Evolutionary conservation across 805 yeast species (phyloP), one percentile per base, ranked within the genome.

Genomic region (Nematodospora valgi): DNA sequence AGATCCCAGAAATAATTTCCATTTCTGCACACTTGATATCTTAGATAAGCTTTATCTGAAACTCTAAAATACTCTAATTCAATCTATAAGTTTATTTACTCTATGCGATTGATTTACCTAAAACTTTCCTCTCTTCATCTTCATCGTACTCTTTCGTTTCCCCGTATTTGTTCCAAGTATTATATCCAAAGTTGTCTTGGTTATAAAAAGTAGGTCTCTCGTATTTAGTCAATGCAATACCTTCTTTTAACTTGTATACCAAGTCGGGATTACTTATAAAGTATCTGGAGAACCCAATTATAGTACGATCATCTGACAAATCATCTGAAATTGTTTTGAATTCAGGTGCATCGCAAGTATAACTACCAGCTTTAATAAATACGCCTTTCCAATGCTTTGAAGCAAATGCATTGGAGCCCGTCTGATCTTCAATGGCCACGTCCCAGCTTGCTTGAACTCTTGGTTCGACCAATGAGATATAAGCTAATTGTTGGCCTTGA

Each of bases 211-310:
- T 49, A 5, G 37, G 24, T 51, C 79, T 56, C 30, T 65, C 62
- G 38, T 72, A 71, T 8, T 51, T 53, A 5, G 55, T 58, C 43
- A 72, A 55, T 9, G 48, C 46, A 9, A 23, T 29, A 3, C 72
- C 76, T n/a, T 64, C 52, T 23, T 54, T 50, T 23, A 71, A 52
- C 41, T 71, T 57, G 6, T 52, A 22, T 4, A 56, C 57, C 14
- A 72, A 53, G 46, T 71, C 76, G 6, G 76, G 76, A 43, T 70
- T 72, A 2, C 74, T 54, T 9, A 59, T 64, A 42, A 40, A 70
- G 40, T 49, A 56, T 47, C 76, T 54, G 5, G 64, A 50, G 34
- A 53, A 49, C 11, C 59, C 73, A 44, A 71, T 54, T 34, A 72
- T 51, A 2, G 81, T 74, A 46, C 72, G 54, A 24, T 36, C 36